Base-by-base conservation (phyloP, 768 basidiomycete genomes). In the Lactarius tabidus region DNA sequence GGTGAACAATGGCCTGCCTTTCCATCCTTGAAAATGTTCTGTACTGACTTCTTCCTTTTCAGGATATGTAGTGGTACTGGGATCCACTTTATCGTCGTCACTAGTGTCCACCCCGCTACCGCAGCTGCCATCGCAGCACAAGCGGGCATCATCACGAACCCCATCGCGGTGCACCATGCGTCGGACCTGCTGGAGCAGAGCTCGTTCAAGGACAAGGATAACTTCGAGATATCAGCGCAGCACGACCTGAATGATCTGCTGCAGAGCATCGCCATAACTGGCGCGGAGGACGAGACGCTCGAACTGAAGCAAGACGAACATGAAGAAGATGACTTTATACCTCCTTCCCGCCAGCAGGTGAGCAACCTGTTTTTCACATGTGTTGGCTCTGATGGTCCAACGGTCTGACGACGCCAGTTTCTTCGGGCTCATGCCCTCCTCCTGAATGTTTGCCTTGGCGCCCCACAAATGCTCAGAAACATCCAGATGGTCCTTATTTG, bases 1-100 rank as follows among this genome's bases (percentile, higher is more conserved):
- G 66, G 62, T 67, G 58, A 29, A 65, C 17, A 29, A 26, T 12
- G 8, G 15, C n/a, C 15, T 7, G 57, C 23, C 5, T 12, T 60
- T n/a, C n/a, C n/a, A n/a, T n/a, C n/a, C n/a, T n/a, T n/a, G n/a
- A n/a, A n/a, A n/a, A n/a, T n/a, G n/a, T n/a, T n/a, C n/a, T n/a
- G n/a, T n/a, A n/a, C n/a, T n/a, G n/a, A n/a, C n/a, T n/a, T n/a
- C n/a, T n/a, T n/a, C n/a, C 6, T 10, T n/a, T 10, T 18, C 35
- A 77, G 77, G 9, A 71, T 77, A 23, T 81, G 81, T 66, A 79
- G 84, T 29, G 71, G 79, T 17, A 86, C 86, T 10, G 85, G 85
- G 5, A 83, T 87, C 55, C 79, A 85, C 14, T 84, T 87, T 70
- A 81, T 82, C 69, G 84, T 89, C 77, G 84, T 88, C 62, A 84